Evolutionary conservation across 1,284 basidiomycete genomes (phyloP).

Genomic region (Pterula multifida): DNA sequence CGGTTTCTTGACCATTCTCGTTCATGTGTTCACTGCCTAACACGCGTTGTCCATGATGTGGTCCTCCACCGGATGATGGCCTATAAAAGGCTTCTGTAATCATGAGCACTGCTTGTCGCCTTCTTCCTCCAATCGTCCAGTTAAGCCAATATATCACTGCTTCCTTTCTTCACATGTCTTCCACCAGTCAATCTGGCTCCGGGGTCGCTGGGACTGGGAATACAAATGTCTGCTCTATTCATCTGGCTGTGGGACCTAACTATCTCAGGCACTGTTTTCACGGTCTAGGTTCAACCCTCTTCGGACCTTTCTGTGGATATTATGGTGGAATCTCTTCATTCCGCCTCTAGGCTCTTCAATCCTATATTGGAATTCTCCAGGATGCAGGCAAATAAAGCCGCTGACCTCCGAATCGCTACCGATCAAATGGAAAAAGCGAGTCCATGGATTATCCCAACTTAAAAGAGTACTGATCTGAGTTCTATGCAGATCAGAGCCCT

Average conservation of each 20-base stretch:
- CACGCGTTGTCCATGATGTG: background rate
- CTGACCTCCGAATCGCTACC: background rate
- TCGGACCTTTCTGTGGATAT: background rate
- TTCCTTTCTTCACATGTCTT: no score
- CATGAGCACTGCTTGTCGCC: no score
- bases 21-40: background rate
- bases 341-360: background rate
- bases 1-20: background rate
- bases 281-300: background rate
- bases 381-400: background rate
- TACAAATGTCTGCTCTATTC: no score
- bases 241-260: no score
- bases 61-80: constrained; percentile 1
- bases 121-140: no score
- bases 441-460: background rate
- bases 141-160: no score
- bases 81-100: no score
- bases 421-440: background rate
- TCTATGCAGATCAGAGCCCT: background rate
- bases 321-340: background rate
- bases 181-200: no score
- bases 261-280: no score
- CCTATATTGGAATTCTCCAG: background rate
- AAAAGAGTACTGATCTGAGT: background rate
- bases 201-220: no score